Evolutionary conservation across 306 rosid species (phyloP), one percentile per base, ranked within the genome.

Genomic region (Myrica gale): DNA sequence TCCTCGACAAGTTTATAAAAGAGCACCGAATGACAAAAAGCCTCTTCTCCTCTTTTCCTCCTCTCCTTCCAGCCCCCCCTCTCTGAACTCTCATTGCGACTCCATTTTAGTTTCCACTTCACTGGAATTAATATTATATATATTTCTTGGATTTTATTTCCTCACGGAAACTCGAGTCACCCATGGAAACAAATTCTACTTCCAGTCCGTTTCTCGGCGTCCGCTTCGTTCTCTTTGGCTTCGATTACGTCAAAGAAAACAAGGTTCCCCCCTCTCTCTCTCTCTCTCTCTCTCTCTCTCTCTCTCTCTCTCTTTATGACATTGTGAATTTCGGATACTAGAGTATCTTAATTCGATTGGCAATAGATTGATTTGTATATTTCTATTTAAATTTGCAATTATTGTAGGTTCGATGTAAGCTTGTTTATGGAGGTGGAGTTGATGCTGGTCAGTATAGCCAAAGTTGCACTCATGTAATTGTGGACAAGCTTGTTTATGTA

Each of bases 391-490:
- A 39, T 26, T 39, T 83, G 16, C 39, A 52, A 19, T 52, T 68
- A 39, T 13, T 80, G 20, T 46, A 95, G 98, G 83, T 90, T 71
- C 96, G 93, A 48, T 80, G 79, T 55, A 92, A 84, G 90, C 93
- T 95, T 58, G 81, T 89, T 5, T 78, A 83, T 21, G 90, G 97
- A 72, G 97, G 96, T 20, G 99, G 93, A 54, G 86, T 84, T 32
- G 97, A 95, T 50, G 90, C 44, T 13, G 91, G 90, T 54, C 82
- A 76, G 80, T 89, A 89, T 81, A 71, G 78, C 76, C 82, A 55
- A 21, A 84, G 67, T 68, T 95, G 97, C 78, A 85, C 96, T 57
- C 99, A 95, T 82, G 89, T 92, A 12, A 82, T 95, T 67, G 93
- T 92, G 42, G 91, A 87, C 66, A 88, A 85, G 54, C 79, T 89